phyloP scores from a whole-genome alignment of 2,329 filamentous ascomycete species.

The Aspergillus neotritici region DNA sequence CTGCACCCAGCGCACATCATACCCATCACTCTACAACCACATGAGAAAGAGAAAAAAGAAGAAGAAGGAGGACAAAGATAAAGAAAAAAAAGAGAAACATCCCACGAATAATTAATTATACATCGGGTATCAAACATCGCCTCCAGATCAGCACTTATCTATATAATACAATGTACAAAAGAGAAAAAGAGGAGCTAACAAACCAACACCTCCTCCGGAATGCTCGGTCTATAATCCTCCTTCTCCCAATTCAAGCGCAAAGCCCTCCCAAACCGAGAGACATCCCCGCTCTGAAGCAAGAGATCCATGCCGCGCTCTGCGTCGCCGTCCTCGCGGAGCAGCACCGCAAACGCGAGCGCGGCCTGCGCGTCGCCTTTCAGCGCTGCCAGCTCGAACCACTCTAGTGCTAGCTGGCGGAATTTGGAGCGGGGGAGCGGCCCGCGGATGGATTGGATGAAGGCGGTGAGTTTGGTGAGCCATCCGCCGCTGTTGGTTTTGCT shows the following conservation, averaged over 20 bases:
- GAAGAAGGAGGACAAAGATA: too few species aligned
- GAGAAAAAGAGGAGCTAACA: slow-evolving; percentile 10
- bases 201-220: slow-evolving; percentile 18
- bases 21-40: too few species aligned
- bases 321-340: slow-evolving; percentile 24
- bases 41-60: too few species aligned
- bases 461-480: too few species aligned
- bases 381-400: slow-evolving; percentile 33
- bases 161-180: not conserved
- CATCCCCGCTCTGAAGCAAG: slow-evolving; percentile 9
- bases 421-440: slow-evolving; percentile 14
- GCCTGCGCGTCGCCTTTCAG: slow-evolving; percentile 16
- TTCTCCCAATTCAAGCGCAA: slow-evolving; percentile 21
- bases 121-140: not conserved
- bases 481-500: not conserved
- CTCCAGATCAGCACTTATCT: not conserved
- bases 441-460: slow-evolving; percentile 12
- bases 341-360: slow-evolving; percentile 23
- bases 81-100: too few species aligned
- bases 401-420: slow-evolving; percentile 25
- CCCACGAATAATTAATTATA: too few species aligned
- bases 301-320: slow-evolving; percentile 10
- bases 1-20: too few species aligned
- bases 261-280: slow-evolving; percentile 7
- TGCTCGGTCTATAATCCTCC: slow-evolving; percentile 9